Base-by-base conservation (phyloP, 768 basidiomycete genomes). In the Leucocoprinus sp. region DNA sequence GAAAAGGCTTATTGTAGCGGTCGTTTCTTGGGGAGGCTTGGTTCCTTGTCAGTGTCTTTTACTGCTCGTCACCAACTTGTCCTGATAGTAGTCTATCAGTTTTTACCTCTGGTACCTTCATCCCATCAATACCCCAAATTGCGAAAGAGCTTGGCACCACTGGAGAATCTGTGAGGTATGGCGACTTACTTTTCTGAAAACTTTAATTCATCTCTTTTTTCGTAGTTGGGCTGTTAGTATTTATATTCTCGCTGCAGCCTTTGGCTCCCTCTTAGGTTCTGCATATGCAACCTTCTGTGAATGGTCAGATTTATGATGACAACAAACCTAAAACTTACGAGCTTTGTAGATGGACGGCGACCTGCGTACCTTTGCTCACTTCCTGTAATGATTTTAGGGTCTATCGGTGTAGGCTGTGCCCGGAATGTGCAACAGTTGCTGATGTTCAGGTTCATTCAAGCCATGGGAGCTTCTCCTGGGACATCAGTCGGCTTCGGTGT, bases 81-180 rank as follows among this genome's bases (percentile, higher is more conserved):
- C 21, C n/a, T 52, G 31, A 24, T 35, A 22, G 28, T 12, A 8
- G 22, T 42, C 19, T 19, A 2, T 12, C 52, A 90, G 86, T 82
- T 28, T 78, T 90, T 49, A 76, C 83, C 0, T 65, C 75, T 5
- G 80, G 76, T 0, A 76, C 76, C 0, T 87, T 90, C 57, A 70
- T 86, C 2, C 86, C 86, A 0, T 78, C 79, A 0, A 82, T 90
- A 45, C 84, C 85, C 0, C 73, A 82, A 40, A 78, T 92, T 36
- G 77, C 86, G 6, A 61, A 59, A 21, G 85, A 91, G 48, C 60
- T 91, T 8, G 38, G 72, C 19, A 68, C 82, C 0, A 74, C 83
- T 0, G 71, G 71, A 0, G 53, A 73, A 12, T 59, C 81, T 14
- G 70, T 88, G 41, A 83, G 78, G 78, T 77, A 43, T 12, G 60